phyloP scores from a whole-genome alignment of 2,329 filamentous ascomycete species.

The Fusarium longipes region DNA sequence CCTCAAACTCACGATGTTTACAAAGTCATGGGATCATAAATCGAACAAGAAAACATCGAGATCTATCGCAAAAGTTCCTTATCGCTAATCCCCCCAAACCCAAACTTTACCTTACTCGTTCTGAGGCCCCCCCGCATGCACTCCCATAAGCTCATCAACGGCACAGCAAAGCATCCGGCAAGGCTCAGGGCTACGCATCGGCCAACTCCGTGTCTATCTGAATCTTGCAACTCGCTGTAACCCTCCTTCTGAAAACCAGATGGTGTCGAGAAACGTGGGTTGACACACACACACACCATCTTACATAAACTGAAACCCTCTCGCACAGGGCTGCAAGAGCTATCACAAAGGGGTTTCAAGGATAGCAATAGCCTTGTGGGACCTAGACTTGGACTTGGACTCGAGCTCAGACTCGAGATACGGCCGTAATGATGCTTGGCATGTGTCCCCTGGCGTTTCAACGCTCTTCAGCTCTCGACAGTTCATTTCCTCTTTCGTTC shows the following conservation, averaged over 20 bases:
- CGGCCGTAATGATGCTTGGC: not conserved
- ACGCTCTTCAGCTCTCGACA: slow-evolving; percentile 24
- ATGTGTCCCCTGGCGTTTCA: slow-evolving; percentile 6
- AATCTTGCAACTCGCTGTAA: slow-evolving; percentile 13
- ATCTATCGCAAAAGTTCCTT: slow-evolving; percentile 29
- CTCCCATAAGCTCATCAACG: slow-evolving; percentile 10
- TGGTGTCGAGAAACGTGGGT: slow-evolving; percentile 26
- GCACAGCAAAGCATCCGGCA: slow-evolving; percentile 18
- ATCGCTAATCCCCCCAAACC: not conserved
- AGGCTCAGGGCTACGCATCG: slow-evolving; percentile 11
- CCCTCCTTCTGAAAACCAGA: slow-evolving; percentile 12
- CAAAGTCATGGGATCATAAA: not conserved
- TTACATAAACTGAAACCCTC: slow-evolving; percentile 30
- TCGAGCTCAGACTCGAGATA: not conserved
- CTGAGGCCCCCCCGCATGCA: slow-evolving; percentile 20
- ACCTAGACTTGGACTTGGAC: not conserved
- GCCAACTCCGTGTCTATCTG: slow-evolving; percentile 24
- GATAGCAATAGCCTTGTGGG: not conserved
- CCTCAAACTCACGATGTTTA: not conserved
- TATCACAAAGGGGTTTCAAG: not conserved
- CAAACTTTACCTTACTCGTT: not conserved
- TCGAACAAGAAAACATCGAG: slow-evolving; percentile 14
- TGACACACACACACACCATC: slow-evolving; percentile 10
- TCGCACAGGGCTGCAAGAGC: not conserved
- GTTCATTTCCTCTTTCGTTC: slow-evolving; percentile 19